A percentile compares a stretch with the other conserved stretches of the same genome.
Evolutionary conservation across 768 basidiomycete genomes (phyloP).

Genomic region (Psilocybe cubensis): DNA sequence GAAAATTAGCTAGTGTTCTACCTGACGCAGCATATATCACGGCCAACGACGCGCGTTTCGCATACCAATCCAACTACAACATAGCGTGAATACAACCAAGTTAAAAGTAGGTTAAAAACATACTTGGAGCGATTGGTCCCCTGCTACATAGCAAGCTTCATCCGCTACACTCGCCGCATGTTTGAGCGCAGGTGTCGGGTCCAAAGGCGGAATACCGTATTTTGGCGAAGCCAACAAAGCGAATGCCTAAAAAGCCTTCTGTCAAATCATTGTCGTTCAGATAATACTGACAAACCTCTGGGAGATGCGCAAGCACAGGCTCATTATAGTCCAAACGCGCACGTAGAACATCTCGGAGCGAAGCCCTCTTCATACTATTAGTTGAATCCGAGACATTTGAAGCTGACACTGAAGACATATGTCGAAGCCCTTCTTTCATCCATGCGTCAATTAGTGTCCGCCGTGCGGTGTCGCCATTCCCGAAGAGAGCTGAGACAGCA

Average conservation of each 20-base stretch:
- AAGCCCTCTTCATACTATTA: constrained; percentile 19
- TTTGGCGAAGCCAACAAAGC: constrained; percentile 64
- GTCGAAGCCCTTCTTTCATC: constrained; percentile 64
- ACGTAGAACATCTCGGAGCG: constrained; percentile 55
- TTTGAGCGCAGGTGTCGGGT: constrained; percentile 60
- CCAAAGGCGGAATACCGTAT: constrained; percentile 51
- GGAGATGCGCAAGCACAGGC: constrained; percentile 63
- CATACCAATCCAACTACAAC: constrained; percentile 72
- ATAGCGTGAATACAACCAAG: neutral
- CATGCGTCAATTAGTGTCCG: constrained; percentile 71
- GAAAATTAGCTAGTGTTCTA: constrained; percentile 18
- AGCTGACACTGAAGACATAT: constrained; percentile 42
- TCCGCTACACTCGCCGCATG: constrained; percentile 70
- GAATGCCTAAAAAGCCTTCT: constrained; percentile 71
- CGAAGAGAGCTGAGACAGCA: constrained; percentile 76
- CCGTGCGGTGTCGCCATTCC: constrained; percentile 66
- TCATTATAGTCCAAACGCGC: constrained; percentile 68
- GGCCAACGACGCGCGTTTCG: constrained; percentile 65
- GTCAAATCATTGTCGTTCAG: neutral
- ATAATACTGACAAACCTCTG: constrained; percentile 53
- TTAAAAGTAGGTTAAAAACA: constrained; percentile 20
- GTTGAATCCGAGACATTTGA: neutral
- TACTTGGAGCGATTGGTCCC: constrained; percentile 63
- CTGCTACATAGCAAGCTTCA: constrained; percentile 64
- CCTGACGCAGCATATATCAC: constrained; percentile 75